Evolutionary conservation across 1,284 basidiomycete species (phyloP).

Genomic region (Cystobasidium sp.): DNA sequence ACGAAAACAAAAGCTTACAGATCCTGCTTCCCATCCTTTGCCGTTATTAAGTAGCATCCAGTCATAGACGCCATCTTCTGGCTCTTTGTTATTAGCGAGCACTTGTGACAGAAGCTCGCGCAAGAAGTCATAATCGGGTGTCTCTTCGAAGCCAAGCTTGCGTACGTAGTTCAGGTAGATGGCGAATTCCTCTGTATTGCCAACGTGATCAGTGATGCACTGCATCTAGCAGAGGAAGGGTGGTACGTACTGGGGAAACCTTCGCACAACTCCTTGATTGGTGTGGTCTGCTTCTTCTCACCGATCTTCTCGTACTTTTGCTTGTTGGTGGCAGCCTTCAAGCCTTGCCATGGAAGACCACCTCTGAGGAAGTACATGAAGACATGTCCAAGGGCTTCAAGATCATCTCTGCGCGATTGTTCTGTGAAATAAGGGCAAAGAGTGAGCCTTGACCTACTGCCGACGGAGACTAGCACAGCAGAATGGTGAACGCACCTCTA

Average conservation of each 20-base stretch:
- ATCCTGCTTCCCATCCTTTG: slow-evolving; percentile 89
- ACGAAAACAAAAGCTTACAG: slow-evolving; percentile 62
- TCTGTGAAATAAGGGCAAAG: slow-evolving; percentile 61
- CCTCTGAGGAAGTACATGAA: slow-evolving; percentile 98
- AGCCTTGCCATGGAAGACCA: slow-evolving; percentile 89
- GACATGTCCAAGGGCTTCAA: slow-evolving; percentile 93
- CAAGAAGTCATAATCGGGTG: slow-evolving; percentile 93
- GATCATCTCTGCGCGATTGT: slow-evolving; percentile 90
- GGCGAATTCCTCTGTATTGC: slow-evolving; percentile 73
- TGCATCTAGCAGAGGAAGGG: not conserved
- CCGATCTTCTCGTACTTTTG: slow-evolving; percentile 99
- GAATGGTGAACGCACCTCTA: slow-evolving; percentile 65
- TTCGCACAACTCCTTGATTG: slow-evolving; percentile 90
- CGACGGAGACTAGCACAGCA: not conserved
- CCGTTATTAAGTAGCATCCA: slow-evolving; percentile 89
- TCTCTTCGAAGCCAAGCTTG: slow-evolving; percentile 82
- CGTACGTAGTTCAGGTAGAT: slow-evolving; percentile 88
- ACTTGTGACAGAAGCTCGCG: slow-evolving; percentile 89
- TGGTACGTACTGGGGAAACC: slow-evolving; percentile 77
- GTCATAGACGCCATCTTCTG: slow-evolving; percentile 86
- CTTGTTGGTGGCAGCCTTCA: slow-evolving; percentile 94
- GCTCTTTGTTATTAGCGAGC: slow-evolving; percentile 82
- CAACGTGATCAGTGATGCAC: not conserved
- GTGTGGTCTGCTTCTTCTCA: slow-evolving; percentile 96
- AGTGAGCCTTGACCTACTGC: too few relatives aligned